Conservation (phyloP, 1,284 basidiomycete species). For the Wallemia ichthyophaga region DNA sequence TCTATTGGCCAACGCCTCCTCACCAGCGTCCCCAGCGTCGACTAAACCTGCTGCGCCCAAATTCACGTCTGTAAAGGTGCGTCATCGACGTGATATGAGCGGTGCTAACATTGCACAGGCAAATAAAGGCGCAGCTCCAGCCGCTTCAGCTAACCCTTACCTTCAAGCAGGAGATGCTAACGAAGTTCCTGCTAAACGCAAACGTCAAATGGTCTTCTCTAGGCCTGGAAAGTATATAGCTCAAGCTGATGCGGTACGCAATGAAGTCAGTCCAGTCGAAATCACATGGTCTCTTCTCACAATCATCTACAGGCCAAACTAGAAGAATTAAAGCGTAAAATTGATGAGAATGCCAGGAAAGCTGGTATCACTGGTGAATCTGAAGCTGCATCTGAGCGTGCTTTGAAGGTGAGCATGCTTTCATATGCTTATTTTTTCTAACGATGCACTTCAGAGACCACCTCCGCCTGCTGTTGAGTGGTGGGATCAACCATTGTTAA, state of each 20-base stretch:
- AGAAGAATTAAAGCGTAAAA: slow-evolving; percentile 68
- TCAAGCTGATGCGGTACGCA: slow-evolving; percentile 51
- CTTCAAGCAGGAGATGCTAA: slow-evolving; percentile 23
- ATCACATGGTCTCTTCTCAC: background rate
- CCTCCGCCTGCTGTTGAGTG: slow-evolving; percentile 74
- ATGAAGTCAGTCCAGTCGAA: slow-evolving; percentile 21
- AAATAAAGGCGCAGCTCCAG: slow-evolving; percentile 42
- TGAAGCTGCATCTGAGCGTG: slow-evolving; percentile 48
- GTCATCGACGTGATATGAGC: slow-evolving; percentile 19
- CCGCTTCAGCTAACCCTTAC: slow-evolving; percentile 29
- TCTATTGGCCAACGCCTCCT: slow-evolving; percentile 33
- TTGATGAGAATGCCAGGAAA: slow-evolving; percentile 67
- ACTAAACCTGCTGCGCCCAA: slow-evolving; percentile 80
- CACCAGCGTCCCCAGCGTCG: background rate
- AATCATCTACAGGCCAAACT: slow-evolving; percentile 26
- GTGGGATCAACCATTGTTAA: slow-evolving; percentile 82
- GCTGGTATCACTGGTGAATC: slow-evolving; percentile 80
- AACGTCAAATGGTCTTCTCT: slow-evolving; percentile 40
- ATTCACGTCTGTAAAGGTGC: slow-evolving; percentile 65
- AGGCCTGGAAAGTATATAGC: slow-evolving; percentile 67
- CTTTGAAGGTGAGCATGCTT: slow-evolving; percentile 30
- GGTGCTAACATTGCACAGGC: slow-evolving; percentile 31
- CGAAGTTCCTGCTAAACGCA: slow-evolving; percentile 31
- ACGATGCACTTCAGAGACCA: slow-evolving; percentile 25
- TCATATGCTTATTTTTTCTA: slow-evolving; percentile 1